Evolutionary conservation across 805 yeast genomes (phyloP).

Genomic region (Ascoidea rubescens): DNA sequence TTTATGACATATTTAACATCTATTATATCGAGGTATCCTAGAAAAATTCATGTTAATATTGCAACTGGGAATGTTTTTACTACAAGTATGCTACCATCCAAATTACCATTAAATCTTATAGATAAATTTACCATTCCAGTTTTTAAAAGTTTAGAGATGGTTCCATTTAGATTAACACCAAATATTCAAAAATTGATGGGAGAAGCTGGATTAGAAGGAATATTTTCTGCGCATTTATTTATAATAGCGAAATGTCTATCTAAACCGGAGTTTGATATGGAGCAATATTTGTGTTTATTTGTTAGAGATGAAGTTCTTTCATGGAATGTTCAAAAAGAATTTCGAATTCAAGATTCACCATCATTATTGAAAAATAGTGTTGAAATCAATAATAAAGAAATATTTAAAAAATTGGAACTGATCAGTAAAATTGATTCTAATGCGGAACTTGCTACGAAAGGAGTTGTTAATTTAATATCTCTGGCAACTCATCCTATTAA

Average conservation of each 20-base stretch:
- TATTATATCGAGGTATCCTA: constrained; percentile 85
- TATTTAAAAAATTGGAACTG: too few relatives aligned
- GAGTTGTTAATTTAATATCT: constrained; percentile 76
- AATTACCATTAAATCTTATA: constrained; percentile 25
- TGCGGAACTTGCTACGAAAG: constrained; percentile 55
- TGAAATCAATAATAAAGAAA: too few relatives aligned
- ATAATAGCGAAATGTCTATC: constrained; percentile 77
- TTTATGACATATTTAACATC: constrained; percentile 92
- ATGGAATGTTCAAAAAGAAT: constrained; percentile 84
- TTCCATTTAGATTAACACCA: constrained; percentile 94
- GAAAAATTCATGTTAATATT: constrained; percentile 73
- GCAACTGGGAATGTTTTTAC: constrained; percentile 86
- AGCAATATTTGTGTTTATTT: constrained; percentile 81
- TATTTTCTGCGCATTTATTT: constrained; percentile 73
- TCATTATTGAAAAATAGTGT: too few relatives aligned
- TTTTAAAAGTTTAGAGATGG: constrained; percentile 82
- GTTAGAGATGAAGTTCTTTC: constrained; percentile 92
- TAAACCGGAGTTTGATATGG: constrained; percentile 86
- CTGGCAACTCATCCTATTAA: constrained; percentile 93
- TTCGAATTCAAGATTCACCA: constrained; percentile 9
- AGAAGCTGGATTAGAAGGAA: constrained; percentile 85
- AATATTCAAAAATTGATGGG: constrained; percentile 90
- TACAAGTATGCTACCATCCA: constrained; percentile 88
- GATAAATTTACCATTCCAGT: constrained; percentile 51
- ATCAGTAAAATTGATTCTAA: too few relatives aligned